Evolutionary conservation across 169 alveolate species (phyloP).

Genomic region (Neospora caninum): DNA sequence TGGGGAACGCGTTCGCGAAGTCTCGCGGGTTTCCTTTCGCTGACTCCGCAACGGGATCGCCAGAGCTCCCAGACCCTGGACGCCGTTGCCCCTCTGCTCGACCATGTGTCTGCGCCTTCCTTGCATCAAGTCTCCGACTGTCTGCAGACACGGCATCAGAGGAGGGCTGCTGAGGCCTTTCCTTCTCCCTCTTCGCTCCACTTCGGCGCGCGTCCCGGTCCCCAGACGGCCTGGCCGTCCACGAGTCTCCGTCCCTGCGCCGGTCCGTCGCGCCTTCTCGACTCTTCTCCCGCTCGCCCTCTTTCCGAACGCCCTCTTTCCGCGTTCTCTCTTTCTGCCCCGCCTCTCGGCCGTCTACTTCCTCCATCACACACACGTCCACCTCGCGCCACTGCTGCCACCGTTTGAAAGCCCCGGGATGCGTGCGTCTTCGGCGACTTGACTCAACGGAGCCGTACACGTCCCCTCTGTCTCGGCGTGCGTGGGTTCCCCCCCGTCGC

Average conservation of each 20-base stretch:
- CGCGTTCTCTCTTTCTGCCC: too few relatives aligned
- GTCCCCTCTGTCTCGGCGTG: background rate
- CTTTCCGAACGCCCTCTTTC: background rate
- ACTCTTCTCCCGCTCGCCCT: background rate
- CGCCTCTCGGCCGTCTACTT: background rate
- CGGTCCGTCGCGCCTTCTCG: background rate
- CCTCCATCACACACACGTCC: slow-evolving; percentile 36
- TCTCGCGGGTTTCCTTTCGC: too few relatives aligned
- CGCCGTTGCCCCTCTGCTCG: too few relatives aligned
- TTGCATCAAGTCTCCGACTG: too few relatives aligned
- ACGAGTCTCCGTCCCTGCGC: background rate
- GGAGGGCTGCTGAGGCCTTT: background rate
- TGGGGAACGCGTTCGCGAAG: too few relatives aligned
- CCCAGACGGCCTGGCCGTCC: background rate
- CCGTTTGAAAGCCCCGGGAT: background rate
- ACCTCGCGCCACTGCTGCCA: slow-evolving; percentile 25
- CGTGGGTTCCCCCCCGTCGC: background rate
- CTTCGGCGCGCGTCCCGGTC: background rate
- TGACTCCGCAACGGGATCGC: too few relatives aligned
- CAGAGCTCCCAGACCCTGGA: too few relatives aligned
- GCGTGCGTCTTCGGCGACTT: too few relatives aligned
- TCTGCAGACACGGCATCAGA: too few relatives aligned
- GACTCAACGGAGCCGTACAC: background rate
- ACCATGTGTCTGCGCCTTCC: too few relatives aligned
- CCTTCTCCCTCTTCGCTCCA: background rate